A percentile compares a stretch with the other conserved stretches of the same genome.
These are phyloP conservation scores for Ceratobasidium sp. DNA, from an alignment of 1,284 basidiomycete species.

Conservation along the genomic window DNA sequence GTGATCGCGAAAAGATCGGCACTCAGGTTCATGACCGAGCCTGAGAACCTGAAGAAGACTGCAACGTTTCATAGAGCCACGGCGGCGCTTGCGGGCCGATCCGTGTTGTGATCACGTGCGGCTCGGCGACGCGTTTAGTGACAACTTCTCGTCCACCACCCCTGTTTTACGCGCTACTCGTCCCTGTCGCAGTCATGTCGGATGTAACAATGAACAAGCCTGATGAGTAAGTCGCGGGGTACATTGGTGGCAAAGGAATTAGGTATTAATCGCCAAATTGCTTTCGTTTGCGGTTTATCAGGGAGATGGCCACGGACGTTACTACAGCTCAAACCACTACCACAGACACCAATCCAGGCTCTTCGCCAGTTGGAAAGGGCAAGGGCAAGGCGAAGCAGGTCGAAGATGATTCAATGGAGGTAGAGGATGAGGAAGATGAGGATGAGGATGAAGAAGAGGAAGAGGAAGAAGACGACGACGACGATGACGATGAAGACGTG, in stretches of 20 bases:
- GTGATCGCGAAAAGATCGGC: background rate
- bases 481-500: conserved; percentile 12
- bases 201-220: conserved; percentile 11
- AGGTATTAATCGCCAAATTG: background rate
- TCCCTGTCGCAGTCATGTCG: background rate
- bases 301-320: background rate
- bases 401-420: conserved; percentile 21
- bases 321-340: background rate
- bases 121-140: conserved; percentile 1
- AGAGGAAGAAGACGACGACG: conserved; percentile 20
- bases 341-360: background rate
- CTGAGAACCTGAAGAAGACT: background rate
- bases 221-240: background rate
- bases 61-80: background rate
- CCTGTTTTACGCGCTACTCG: background rate
- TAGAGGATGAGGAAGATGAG: conserved; percentile 11
- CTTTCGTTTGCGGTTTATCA: background rate
- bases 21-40: background rate
- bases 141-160: background rate
- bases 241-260: background rate
- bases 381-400: conserved; percentile 11
- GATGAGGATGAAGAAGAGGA: conserved; percentile 20
- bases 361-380: conserved; percentile 14
- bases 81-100: background rate
- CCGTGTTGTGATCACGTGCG: conserved; percentile 16